Conservation (phyloP, 2,329 filamentous ascomycete species). For the Ophiostoma sp. region DNA sequence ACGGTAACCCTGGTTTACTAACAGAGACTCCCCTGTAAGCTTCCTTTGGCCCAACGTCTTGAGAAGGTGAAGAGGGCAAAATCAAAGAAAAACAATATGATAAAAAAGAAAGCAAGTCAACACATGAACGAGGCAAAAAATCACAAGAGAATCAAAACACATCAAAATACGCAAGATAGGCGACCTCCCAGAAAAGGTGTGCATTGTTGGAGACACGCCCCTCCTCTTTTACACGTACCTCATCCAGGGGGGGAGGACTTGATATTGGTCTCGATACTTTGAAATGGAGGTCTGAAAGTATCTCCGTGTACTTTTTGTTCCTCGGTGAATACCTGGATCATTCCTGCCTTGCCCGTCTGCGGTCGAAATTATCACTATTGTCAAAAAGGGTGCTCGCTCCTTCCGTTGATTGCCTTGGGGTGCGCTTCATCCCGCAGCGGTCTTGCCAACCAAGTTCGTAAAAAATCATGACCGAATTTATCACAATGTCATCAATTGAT, state of each 20-base stretch:
- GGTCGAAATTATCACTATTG: too few species aligned
- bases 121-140: background rate
- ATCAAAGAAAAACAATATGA: background rate
- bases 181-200: background rate
- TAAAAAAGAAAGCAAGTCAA: background rate
- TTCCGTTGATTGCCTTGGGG: too few species aligned
- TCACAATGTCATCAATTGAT: too few species aligned
- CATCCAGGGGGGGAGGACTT: background rate
- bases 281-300: background rate
- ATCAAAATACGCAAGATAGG: background rate
- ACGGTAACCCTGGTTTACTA: background rate
- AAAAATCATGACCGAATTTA: too few species aligned
- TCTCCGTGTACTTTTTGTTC: background rate
- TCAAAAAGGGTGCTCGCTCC: too few species aligned
- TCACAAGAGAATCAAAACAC: background rate
- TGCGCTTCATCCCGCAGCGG: too few species aligned
- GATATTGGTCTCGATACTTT: background rate
- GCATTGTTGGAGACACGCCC: conserved; percentile 11
- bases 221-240: background rate
- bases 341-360: too few species aligned
- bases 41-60: background rate
- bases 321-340: background rate
- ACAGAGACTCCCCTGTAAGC: background rate
- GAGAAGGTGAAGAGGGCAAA: background rate
- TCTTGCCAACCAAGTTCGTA: too few species aligned